Base-by-base conservation (phyloP, 257 asterid species). In the Voacanga thouarsii region DNA sequence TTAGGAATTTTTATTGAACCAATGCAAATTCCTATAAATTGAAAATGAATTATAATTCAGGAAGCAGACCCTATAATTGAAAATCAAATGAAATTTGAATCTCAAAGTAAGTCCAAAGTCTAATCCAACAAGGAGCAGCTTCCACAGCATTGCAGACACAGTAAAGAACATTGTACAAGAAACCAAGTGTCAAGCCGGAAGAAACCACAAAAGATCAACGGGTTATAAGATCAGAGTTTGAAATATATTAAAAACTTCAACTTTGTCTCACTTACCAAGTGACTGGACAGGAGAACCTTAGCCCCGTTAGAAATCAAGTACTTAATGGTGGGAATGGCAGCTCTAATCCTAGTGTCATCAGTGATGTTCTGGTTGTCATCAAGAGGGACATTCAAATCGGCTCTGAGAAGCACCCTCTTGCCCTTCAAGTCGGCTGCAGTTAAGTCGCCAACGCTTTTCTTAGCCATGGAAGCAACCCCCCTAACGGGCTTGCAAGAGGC, bases 321-420 rank as follows among this genome's bases (percentile, higher is more conserved):
- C 82, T 90, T 91, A 23, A 89, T 89, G 51, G 97, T 91, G n/a
- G 94, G 97, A 0, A 89, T 64, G 57, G 97, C 94, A 72, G 97
- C 97, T 84, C 97, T 87, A 68, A 91, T 89, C 88, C 97, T 91
- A 61, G 94, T 87, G 65, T 91, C 97, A 83, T 91, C 95, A 5
- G 95, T 88, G 53, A 91, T 91, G 49, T 84, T 90, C 85, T 84
- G 89, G 14, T 65, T 83, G 14, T 89, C 95, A 79, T 91, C 97
- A 37, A 91, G 88, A 12, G 97, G 95, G 59, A 91, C 97, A 82
- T 91, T 91, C 80, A 91, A 85, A 79, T 92, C 93, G n/a, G 87
- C 97, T 78, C 97, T 83, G 9, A 91, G 91, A 56, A 91, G 86
- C 23, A 91, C 95, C 73, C 74, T 91, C 79, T 90, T 92, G 18